Percentiles rank a stretch among this genome's conserved stretches.
Conservation (phyloP, 75 land plant species). For the Cryptomeria japonica region DNA sequence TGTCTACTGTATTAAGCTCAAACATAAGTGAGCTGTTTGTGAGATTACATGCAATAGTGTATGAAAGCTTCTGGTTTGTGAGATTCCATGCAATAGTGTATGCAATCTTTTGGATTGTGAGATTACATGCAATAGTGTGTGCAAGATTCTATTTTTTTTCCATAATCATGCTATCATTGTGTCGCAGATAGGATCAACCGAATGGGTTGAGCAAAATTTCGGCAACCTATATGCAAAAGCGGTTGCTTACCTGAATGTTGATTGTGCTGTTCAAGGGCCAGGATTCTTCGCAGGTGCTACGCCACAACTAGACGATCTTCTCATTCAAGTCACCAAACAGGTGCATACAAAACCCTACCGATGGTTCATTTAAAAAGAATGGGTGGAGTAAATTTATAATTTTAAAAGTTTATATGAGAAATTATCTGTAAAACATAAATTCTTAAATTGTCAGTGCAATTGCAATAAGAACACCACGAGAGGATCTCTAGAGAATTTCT, state of each 20-base stretch:
- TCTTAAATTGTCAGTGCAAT: too few relatives aligned
- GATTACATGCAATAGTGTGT: too few relatives aligned
- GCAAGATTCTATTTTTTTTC: too few relatives aligned
- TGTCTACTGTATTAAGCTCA: background rate
- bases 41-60: background rate
- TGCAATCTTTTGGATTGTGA: too few relatives aligned
- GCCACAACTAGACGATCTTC: slow-evolving; percentile 68
- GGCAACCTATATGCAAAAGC: slow-evolving; percentile 56
- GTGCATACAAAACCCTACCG: background rate
- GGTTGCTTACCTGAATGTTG: slow-evolving; percentile 89
- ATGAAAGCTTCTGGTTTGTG: too few relatives aligned
- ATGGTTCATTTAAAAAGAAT: too few relatives aligned
- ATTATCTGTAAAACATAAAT: too few relatives aligned
- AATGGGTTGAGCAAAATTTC: slow-evolving; percentile 91
- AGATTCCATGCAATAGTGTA: too few relatives aligned
- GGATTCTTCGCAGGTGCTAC: slow-evolving; percentile 72
- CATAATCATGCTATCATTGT: background rate
- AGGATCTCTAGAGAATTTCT: too few relatives aligned
- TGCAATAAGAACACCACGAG: too few relatives aligned
- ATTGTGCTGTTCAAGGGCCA: slow-evolving; percentile 40
- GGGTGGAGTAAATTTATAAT: too few relatives aligned
- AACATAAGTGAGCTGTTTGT: background rate
- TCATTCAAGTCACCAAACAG: slow-evolving; percentile 30
- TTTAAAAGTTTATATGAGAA: too few relatives aligned
- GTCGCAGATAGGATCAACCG: slow-evolving; percentile 88